Base-by-base conservation (phyloP, 2,329 filamentous ascomycete species). In the Coleophoma eucalyptorum region DNA sequence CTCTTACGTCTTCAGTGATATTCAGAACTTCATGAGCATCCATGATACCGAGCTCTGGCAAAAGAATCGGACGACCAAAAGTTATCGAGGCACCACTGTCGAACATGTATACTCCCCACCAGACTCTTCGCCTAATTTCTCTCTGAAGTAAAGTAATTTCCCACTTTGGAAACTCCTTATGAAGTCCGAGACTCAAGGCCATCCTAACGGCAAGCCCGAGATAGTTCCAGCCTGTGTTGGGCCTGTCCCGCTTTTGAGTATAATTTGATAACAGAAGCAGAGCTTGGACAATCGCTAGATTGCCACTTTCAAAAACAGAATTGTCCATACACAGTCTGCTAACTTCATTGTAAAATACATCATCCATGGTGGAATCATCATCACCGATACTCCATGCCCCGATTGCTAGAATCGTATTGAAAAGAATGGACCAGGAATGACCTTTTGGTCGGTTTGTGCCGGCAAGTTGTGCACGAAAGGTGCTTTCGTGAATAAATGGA, bases 161-260 rank as follows among this genome's bases (percentile, higher is more conserved):
- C 55, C 52, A 18, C 75, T 46, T 60, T 58, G 6, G 64, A 61
- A 41, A 72, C 58, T 78, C 75, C 15, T 71, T 70, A 53, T 79
- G 76, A 2, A 79, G 63, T 0, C 76, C 76, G 8, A 79, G 55
- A 0, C 75, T 73, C 46, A 79, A 65, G 0, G 75, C 76, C 68
- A 79, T 74, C n/a, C 75, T 65, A n/a, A 72, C 67, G 0, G 76
- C 76, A 15, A 78, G 66, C 0, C 76, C 76, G 12, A 76, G 66
- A 48, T 75, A 76, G 54, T 76, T 78, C 60, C 76, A 78, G 0
- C 74, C 73, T 0, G 75, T 76, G 53, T 79, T 79, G 2, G 75
- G 75, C 13, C 73, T 67, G 50, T 79, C 72, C 16, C 71, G 66
- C 55, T 78, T 79, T 51, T 79, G 58, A 5, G 76, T 65, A 55